Evolutionary conservation across 2,329 filamentous ascomycete species (phyloP).

Genomic region (Tolypocladium capitatum): DNA sequence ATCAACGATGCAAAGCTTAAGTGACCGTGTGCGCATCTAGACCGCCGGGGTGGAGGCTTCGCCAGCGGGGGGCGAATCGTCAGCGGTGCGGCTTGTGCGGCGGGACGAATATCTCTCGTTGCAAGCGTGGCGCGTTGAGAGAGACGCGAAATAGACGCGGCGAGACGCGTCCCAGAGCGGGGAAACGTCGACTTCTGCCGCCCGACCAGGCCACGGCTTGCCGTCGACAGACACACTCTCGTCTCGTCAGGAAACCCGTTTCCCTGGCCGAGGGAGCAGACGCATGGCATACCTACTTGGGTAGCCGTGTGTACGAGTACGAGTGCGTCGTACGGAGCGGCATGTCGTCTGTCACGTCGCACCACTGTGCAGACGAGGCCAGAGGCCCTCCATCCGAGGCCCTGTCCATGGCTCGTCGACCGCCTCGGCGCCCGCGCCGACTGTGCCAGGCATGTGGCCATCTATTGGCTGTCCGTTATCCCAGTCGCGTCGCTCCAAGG

Average conservation of each 20-base stretch:
- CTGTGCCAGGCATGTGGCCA: neutral
- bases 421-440: neutral
- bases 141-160: neutral
- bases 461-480: neutral
- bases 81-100: neutral
- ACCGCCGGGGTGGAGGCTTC: neutral
- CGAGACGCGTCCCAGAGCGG: neutral
- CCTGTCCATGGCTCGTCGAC: too few species aligned
- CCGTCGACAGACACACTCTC: neutral
- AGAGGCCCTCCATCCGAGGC: too few species aligned
- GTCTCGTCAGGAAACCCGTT: neutral
- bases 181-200: neutral
- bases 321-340: neutral
- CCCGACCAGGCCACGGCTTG: neutral
- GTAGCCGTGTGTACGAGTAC: too few species aligned
- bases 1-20: neutral
- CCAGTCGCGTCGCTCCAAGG: neutral
- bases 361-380: too few species aligned
- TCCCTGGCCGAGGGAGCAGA: neutral
- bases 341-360: neutral
- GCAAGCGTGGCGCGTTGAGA: neutral
- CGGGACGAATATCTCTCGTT: neutral
- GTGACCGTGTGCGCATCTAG: neutral
- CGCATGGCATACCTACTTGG: neutral
- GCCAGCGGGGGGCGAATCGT: neutral